These are phyloP conservation scores for Lepraria neglecta DNA, from an alignment of 495 filamentous ascomycete species.

Conservation along the genomic window DNA sequence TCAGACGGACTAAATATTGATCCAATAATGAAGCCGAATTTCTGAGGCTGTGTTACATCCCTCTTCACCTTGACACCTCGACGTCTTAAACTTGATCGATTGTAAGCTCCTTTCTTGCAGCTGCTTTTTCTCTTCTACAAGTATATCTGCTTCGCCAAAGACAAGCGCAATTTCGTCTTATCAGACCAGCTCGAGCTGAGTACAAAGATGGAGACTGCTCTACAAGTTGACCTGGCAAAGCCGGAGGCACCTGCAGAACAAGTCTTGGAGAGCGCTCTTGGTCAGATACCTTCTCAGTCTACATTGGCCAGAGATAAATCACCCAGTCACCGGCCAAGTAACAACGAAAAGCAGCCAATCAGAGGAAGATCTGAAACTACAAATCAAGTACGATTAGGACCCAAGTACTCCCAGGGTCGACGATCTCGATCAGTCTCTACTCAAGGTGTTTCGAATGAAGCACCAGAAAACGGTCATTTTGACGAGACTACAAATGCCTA, in stretches of 20 bases:
- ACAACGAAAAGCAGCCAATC: background rate
- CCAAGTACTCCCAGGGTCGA: constrained; percentile 6
- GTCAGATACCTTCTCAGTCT: constrained; percentile 7
- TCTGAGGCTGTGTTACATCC: background rate
- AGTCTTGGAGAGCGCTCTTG: constrained; percentile 20
- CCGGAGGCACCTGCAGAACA: constrained; percentile 19
- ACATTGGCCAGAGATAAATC: background rate
- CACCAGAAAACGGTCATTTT: constrained; percentile 13
- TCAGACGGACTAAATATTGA: too few species aligned
- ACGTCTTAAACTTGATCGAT: too few species aligned
- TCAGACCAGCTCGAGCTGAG: too few species aligned
- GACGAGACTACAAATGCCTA: constrained; percentile 11
- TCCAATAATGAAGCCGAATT: too few species aligned
- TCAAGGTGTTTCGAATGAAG: background rate
- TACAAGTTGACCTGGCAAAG: constrained; percentile 18
- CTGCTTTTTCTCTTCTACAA: too few species aligned
- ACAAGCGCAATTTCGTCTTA: too few species aligned
- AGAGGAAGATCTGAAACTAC: constrained; percentile 19
- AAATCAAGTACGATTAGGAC: constrained; percentile 16
- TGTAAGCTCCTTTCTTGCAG: too few species aligned
- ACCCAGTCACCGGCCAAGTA: too few species aligned
- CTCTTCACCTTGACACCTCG: too few species aligned
- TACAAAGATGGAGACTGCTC: constrained; percentile 19
- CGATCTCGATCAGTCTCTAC: constrained; percentile 3
- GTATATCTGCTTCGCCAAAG: too few species aligned